Evolutionary conservation across 352 stramenopile genomes (phyloP), one percentile per base, ranked within the genome.

Genomic region (Phytophthora sansomeana): DNA sequence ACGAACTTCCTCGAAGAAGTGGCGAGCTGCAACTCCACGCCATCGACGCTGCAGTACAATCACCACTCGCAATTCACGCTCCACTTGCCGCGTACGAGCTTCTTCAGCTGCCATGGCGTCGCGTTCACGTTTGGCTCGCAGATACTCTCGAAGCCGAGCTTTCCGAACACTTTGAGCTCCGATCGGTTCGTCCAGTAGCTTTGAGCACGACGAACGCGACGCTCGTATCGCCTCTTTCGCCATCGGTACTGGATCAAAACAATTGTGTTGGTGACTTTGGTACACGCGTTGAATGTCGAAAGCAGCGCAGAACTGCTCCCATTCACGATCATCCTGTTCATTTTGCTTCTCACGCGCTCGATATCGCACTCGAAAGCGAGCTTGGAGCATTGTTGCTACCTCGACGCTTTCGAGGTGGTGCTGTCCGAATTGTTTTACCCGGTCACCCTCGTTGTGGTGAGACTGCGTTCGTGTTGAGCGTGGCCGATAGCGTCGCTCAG

Each of bases 401-500:
- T 79, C 51, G 0, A 74, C 24, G 10, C 61, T 64, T 32, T 63
- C 71, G 1, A 28, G 80, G 85, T 4, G 72, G 88, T n/a, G 83
- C 87, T 1, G 83, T 95, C 6, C 81, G 87, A 6, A 74, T 95
- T 21, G 79, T 95, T n/a, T 57, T 95, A 14, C 80, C 77, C 47
- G 87, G 87, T 1, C 87, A 95, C n/a, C 64, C 81, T 4, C 83
- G 85, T 3, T 92, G 85, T 52, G 87, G n/a, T n/a, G n/a, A n/a
- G n/a, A n/a, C n/a, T n/a, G n/a, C n/a, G n/a, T n/a, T n/a, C n/a
- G n/a, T n/a, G n/a, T n/a, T n/a, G n/a, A n/a, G n/a, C n/a, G n/a
- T n/a, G n/a, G n/a, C n/a, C n/a, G n/a, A n/a, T n/a, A n/a, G n/a
- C n/a, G n/a, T n/a, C n/a, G n/a, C n/a, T n/a, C n/a, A n/a, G n/a